Evolutionary conservation across 768 basidiomycete species (phyloP), one percentile per base, ranked within the genome.

Genomic region (Boletus rubescentipes): DNA sequence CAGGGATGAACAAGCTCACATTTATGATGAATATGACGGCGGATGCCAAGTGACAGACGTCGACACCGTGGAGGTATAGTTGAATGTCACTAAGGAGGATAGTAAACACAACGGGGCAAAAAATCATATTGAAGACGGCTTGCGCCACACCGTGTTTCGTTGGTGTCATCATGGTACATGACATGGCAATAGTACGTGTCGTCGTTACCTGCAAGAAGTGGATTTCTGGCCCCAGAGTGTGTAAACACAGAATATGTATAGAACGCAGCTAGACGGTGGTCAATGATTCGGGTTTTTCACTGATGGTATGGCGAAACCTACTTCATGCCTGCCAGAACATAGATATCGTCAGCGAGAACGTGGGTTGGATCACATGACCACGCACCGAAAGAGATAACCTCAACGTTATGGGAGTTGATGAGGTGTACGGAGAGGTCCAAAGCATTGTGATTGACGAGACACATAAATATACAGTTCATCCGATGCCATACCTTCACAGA

Each of bases 361-460:
- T 2, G 30, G 26, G 20, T 20, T 2, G 9, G 20, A 50, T 21
- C 7, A 4, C 5, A 18, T 9, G 37, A 15, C 35, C 35, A 55
- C 64, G n/a, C 39, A 65, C 64, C 64, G 9, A 62, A 37, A 31
- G 65, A 49, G 23, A 67, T 44, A 4, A 31, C 30, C 34, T 67
- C 63, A 3, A 55, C 4, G 36, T 34, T 46, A 4, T 48, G 50
- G 5, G 57, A 15, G 4, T 30, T 42, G 41, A 66, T 40, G 40
- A 43, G 9, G 57, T 32, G n/a, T 46, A 46, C 5, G 49, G 50
- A 15, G 43, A n/a, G 31, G 15, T 7, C 6, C 34, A 29, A 21
- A 6, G 26, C 26, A 26, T 5, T 65, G 64, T 64, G 36, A 18
- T 23, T 7, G 26, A 40, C 8, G 4, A 20, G 30, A 43, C 20